Evolutionary conservation across 2,329 filamentous ascomycete species (phyloP).

Genomic region (Dactylellina cionopaga): DNA sequence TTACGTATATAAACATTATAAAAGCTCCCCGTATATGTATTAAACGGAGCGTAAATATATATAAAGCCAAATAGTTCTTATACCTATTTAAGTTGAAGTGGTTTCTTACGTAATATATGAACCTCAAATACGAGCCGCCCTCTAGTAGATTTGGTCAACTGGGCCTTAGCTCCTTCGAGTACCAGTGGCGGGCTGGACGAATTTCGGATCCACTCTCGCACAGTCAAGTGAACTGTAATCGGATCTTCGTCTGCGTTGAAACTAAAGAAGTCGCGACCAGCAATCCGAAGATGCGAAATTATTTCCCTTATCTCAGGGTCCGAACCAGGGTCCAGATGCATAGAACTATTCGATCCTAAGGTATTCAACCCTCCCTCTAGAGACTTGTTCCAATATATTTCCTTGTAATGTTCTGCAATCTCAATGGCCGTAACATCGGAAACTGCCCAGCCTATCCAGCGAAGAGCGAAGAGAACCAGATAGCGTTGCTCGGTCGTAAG

Average conservation of each 20-base stretch:
- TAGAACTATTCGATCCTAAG: neutral
- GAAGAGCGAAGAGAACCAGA: slow-evolving; percentile 9
- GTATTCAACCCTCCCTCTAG: no score
- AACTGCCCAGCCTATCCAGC: slow-evolving; percentile 9
- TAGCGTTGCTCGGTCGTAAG: neutral
- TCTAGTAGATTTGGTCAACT: no score
- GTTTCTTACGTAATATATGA: no score
- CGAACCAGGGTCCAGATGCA: neutral
- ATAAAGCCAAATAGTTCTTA: no score
- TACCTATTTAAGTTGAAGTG: no score
- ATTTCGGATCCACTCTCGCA: slow-evolving; percentile 1
- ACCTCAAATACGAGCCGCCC: no score
- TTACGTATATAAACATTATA: no score
- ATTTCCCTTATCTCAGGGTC: slow-evolving; percentile 22
- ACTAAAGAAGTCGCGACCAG: slow-evolving; percentile 17
- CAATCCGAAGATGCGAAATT: slow-evolving; percentile 16
- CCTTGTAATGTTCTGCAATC: slow-evolving; percentile 17
- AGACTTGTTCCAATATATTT: neutral
- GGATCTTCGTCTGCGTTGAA: slow-evolving; percentile 4
- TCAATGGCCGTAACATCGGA: slow-evolving; percentile 5
- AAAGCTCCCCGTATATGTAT: no score
- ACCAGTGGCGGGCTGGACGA: neutral
- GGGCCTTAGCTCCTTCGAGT: no score
- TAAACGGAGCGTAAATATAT: no score
- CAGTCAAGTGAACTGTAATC: neutral